Base-by-base conservation (phyloP, 495 filamentous ascomycete genomes). In the Aspergillus affinis region DNA sequence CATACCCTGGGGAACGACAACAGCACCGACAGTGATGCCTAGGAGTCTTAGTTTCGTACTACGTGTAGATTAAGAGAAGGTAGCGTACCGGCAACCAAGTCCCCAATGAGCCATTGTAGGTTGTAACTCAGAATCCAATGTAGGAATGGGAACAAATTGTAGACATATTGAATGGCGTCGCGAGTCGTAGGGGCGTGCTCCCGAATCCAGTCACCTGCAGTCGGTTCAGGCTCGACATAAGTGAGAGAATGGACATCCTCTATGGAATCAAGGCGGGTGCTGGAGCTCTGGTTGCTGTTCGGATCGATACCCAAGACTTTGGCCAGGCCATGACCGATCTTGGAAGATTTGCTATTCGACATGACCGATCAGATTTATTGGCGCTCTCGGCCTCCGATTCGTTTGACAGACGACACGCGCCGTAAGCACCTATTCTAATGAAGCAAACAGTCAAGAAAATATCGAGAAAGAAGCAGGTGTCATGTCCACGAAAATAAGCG, bases 1-100 rank as follows among this genome's bases (percentile, higher is more conserved):
- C 94, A 99, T 98, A 59, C 90, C 89, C 69, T 99, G 94, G 4
- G 94, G 94, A 32, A 99, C 90, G 27, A 99, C 94, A 32, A 99
- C 93, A 55, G 88, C 89, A 54, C 94, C 94, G 55, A 98, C 93
- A 7, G 94, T 98, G 68, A 98, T 89, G 67, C 90, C 90, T 92
- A 54, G 36, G 19, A 48, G 3, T 15, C 36, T 69, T 13, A 65
- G 50, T 27, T 21, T 26, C 41, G 7, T 10, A 6, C n/a, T 21
- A 74, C 44, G 62, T 65, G 23, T 54, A 32, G 17, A 26, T 50
- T 58, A 17, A 44, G 45, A 23, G 8, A 0, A 17, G 15, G 15
- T 29, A 13, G 68, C 85, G 70, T 72, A 91, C 93, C 94, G 54
- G 94, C 95, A 51, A 97, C 87, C 48, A 97, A 69, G 75, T 98